A percentile compares a stretch with the other conserved stretches of the same genome.
phyloP scores from a whole-genome alignment of 1,284 basidiomycete genomes.

The Sporisorium exsertum region DNA sequence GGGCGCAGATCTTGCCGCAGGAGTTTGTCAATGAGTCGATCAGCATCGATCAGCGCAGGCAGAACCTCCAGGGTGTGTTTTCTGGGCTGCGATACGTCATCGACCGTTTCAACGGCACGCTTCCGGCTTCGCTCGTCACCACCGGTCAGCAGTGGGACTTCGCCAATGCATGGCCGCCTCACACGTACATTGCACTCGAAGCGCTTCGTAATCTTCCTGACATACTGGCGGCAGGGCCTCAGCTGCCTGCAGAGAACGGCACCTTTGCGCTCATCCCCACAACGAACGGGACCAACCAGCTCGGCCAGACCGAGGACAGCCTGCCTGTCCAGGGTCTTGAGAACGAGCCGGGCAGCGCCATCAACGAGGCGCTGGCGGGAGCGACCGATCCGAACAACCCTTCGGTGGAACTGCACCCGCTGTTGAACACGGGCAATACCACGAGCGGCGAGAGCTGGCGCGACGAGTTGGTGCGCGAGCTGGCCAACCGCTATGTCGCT shows the following conservation, averaged over 20 bases:
- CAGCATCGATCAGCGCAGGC: slow-evolving; percentile 51
- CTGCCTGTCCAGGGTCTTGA: slow-evolving; percentile 78
- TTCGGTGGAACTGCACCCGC: slow-evolving; percentile 70
- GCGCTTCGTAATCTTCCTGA: slow-evolving; percentile 80
- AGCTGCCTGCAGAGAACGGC: slow-evolving; percentile 72
- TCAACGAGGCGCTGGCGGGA: slow-evolving; percentile 74
- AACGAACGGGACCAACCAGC: slow-evolving; percentile 72
- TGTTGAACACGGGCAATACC: slow-evolving; percentile 80
- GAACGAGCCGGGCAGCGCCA: slow-evolving; percentile 37
- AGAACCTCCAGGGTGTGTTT: slow-evolving; percentile 75
- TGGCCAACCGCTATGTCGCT: slow-evolving; percentile 84
- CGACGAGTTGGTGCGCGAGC: slow-evolving; percentile 76
- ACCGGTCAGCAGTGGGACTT: slow-evolving; percentile 84
- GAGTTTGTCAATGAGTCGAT: slow-evolving; percentile 75
- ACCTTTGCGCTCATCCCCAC: slow-evolving; percentile 78
- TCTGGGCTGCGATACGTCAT: slow-evolving; percentile 80
- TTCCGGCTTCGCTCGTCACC: slow-evolving; percentile 79
- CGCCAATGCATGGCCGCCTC: slow-evolving; percentile 46
- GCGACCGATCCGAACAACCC: slow-evolving; percentile 70
- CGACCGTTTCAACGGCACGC: slow-evolving; percentile 85
- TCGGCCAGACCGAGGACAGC: slow-evolving; percentile 77
- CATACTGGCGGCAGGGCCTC: slow-evolving; percentile 76
- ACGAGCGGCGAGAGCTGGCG: slow-evolving; percentile 77
- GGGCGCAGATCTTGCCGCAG: slow-evolving; percentile 84
- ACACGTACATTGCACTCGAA: slow-evolving; percentile 77